Base-by-base conservation (phyloP, 2,329 filamentous ascomycete species). In the Monosporascus cannonballus region DNA sequence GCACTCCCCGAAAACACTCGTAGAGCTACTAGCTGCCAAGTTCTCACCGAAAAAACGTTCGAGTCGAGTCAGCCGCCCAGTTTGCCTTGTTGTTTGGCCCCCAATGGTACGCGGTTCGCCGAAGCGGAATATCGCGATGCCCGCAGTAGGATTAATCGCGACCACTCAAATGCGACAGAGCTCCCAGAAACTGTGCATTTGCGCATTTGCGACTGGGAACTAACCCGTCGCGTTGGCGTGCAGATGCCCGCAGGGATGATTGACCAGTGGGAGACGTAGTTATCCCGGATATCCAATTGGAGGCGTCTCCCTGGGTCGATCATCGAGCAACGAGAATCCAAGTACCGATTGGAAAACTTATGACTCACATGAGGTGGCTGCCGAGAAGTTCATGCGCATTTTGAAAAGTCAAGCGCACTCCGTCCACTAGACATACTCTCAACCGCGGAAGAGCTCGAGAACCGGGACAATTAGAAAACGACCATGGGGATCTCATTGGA, bases 1-100 rank as follows among this genome's bases (percentile, higher is more conserved):
- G 56, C 63, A 59, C 58, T 60, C 62, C 62, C 1, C 30, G 30
- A 34, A 34, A 27, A 34, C 3, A 2, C 2, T 5, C 30, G 30
- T 34, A 34, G 53, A 50, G 55, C 49, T 56, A 56, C 51, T 55
- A 55, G 39, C n/a, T 48, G 56, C 54, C 51, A 59, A 56, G 38
- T 56, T 54, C 53, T 58, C 63, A 65, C 63, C 63, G 63, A 65
- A 63, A 63, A 64, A 61, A 54, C 30, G 42, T 45, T 37, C 42
- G 41, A 51, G 49, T 48, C 15, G 14, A 25, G 20, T 46, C 42
- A 25, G 42, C 14, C 24, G 46, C 49, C 51, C 8, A 30, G 54
- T 46, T 17, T 24, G 54, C 56, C 57, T 59, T 45, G 34, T 24
- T 17, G 20, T 14, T 49, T 27, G 57, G 56, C 56, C 54, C 54